These are phyloP conservation scores for Plasmopara viticola DNA, from an alignment of 352 stramenopile species.

Conservation along the genomic window DNA sequence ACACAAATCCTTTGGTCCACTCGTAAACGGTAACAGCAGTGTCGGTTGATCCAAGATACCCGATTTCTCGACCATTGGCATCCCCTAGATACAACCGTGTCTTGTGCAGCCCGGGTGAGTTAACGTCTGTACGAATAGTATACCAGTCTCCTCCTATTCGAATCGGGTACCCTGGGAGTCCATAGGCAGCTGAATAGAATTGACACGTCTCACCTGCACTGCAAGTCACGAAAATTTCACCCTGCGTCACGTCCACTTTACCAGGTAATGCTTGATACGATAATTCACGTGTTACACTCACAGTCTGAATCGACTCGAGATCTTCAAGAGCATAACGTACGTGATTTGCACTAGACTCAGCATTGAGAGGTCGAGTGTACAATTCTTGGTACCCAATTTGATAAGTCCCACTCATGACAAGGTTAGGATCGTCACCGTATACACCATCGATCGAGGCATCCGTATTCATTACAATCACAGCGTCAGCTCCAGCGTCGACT, in stretches of 20 bases:
- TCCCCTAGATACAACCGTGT: slow-evolving; percentile 57
- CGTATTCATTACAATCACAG: slow-evolving; percentile 11
- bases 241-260: slow-evolving; percentile 50
- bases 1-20: slow-evolving; percentile 69
- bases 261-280: slow-evolving; percentile 41
- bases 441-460: slow-evolving; percentile 48
- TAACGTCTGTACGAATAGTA: slow-evolving; percentile 41
- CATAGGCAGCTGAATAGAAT: slow-evolving; percentile 47
- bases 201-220: slow-evolving; percentile 37
- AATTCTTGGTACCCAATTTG: slow-evolving; percentile 58
- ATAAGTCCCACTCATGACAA: slow-evolving; percentile 76
- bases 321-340: slow-evolving; percentile 65
- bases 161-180: slow-evolving; percentile 50
- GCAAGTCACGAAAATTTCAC: slow-evolving; percentile 57
- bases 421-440: slow-evolving; percentile 34
- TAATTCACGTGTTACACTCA: slow-evolving; percentile 36
- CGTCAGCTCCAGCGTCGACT: slow-evolving; percentile 11
- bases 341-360: slow-evolving; percentile 55
- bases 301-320: slow-evolving; percentile 46
- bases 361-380: slow-evolving; percentile 60
- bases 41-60: slow-evolving; percentile 37
- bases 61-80: slow-evolving; percentile 44
- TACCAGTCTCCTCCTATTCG: slow-evolving; percentile 67
- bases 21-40: slow-evolving; percentile 47
- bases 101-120: slow-evolving; percentile 32